phyloP scores from a whole-genome alignment of 768 basidiomycete species.

The Podaxis sp. region DNA sequence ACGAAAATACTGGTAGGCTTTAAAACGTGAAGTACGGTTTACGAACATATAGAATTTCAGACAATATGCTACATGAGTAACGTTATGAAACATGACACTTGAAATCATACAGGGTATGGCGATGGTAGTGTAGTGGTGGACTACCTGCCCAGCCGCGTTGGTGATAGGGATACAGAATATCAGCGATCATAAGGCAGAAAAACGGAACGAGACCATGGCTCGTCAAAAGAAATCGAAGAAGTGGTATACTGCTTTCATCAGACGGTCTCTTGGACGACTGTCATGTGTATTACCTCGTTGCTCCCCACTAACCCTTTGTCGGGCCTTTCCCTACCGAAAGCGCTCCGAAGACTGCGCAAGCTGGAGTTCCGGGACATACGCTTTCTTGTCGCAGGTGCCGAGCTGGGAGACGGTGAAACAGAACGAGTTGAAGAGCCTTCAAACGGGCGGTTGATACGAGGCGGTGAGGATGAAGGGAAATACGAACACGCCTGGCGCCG shows the following conservation, averaged over 20 bases:
- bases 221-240: not conserved
- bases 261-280: constrained; percentile 39
- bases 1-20: not conserved
- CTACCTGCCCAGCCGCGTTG: not conserved
- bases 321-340: constrained; percentile 25
- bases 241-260: constrained; percentile 12
- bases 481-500: constrained; percentile 17
- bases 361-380: constrained; percentile 22
- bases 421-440: constrained; percentile 29
- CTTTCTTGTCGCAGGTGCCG: constrained; percentile 17
- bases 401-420: constrained; percentile 8
- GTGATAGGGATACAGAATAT: constrained; percentile 20
- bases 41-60: not conserved
- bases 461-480: constrained; percentile 20
- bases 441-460: constrained; percentile 28
- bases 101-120: constrained; percentile 1
- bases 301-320: constrained; percentile 17
- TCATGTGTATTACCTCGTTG: constrained; percentile 41
- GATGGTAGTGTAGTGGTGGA: not conserved
- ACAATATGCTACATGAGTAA: constrained; percentile 17
- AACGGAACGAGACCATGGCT: constrained; percentile 12
- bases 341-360: constrained; percentile 26
- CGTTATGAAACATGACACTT: constrained; percentile 2
- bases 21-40: not conserved
- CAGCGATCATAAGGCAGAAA: not conserved